Percentiles rank a stretch among this genome's conserved stretches.
Evolutionary conservation across 163 green algal species (phyloP).

Genomic region (Scenedesmus sp.): DNA sequence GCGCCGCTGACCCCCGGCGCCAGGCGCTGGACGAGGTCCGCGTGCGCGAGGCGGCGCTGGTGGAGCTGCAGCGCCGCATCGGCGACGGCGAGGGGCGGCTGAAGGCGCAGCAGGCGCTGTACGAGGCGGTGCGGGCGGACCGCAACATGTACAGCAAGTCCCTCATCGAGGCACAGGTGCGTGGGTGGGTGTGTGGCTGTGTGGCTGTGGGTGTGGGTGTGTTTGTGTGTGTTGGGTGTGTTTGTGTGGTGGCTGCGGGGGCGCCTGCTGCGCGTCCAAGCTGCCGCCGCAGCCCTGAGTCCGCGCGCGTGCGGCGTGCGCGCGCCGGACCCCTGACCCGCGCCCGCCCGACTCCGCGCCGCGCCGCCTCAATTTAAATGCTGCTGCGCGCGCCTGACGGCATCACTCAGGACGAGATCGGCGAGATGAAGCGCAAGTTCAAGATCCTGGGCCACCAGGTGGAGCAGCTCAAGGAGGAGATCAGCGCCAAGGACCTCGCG

Average conservation of each 20-base stretch:
- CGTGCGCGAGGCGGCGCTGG: constrained; percentile 85
- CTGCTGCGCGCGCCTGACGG: too few relatives aligned
- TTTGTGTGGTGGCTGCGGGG: too few relatives aligned
- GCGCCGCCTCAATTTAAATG: too few relatives aligned
- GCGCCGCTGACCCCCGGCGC: background rate
- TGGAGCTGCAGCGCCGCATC: constrained; percentile 93
- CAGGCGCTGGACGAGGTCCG: constrained; percentile 88
- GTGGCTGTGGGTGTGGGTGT: too few relatives aligned
- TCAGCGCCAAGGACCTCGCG: constrained; percentile 81
- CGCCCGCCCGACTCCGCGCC: too few relatives aligned
- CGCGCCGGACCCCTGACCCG: too few relatives aligned
- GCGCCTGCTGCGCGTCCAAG: too few relatives aligned
- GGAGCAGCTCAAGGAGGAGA: constrained; percentile 93
- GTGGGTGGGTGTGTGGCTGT: too few relatives aligned
- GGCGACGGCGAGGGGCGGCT: constrained; percentile 82
- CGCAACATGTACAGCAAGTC: constrained; percentile 93
- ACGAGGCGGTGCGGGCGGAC: constrained; percentile 85
- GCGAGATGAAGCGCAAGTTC: constrained; percentile 94
- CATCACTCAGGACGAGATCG: constrained; percentile 88
- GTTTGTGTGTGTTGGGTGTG: too few relatives aligned
- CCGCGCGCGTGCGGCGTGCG: too few relatives aligned
- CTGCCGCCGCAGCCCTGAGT: too few relatives aligned
- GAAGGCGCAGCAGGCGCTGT: constrained; percentile 89
- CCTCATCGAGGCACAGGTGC: constrained; percentile 82
- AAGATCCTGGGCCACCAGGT: constrained; percentile 89